Base-by-base conservation (phyloP, 2,329 filamentous ascomycete genomes). In the Didymellaceae sp. region DNA sequence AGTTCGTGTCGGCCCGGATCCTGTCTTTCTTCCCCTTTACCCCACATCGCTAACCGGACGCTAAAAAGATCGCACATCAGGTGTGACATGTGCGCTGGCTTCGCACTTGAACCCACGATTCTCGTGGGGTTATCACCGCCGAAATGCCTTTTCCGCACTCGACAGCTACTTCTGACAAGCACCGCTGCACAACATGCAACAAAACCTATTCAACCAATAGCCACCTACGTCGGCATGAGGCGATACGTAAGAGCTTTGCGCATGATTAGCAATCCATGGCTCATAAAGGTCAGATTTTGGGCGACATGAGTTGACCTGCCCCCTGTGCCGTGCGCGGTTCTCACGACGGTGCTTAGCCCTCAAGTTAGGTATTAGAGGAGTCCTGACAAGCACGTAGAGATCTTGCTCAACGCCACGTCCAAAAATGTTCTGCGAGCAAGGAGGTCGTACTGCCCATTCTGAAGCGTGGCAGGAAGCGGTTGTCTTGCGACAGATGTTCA, bases 401-500 rank as follows among this genome's bases (percentile, higher is more conserved):
- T 24, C 43, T 52, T 9, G 49, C 49, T 33, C 34, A 17, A 16
- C 38, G 50, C n/a, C 50, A 44, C 14, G 31, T 39, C 24, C 46
- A 48, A 31, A 24, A 37, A 1, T 53, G 50, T 25, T 46, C 50
- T 5, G 37, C 28, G 13, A n/a, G 32, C 17, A 14, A 53, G 3
- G 38, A 46, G 1, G n/a, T 45, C 21, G 14, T 32, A 4, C 39
- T 47, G 5, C 50, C 50, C 2, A 37, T 17, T 10, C 25, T 47
- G 17, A 53, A 53, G 25, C 44, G 50, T 8, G 50, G 50, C 4
- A 43, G 33, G 22, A 53, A 53, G 17, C 26, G 25, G 2, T 35
- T 32, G 14, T 44, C 50, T 17, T 53, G 50, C 28, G 44, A 48
- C 17, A 39, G n/a, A 33, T 53, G 50, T 21, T 53, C 50, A n/a